These are phyloP conservation scores for Candida mattraensis DNA, from an alignment of 805 yeast species.

Conservation along the genomic window DNA sequence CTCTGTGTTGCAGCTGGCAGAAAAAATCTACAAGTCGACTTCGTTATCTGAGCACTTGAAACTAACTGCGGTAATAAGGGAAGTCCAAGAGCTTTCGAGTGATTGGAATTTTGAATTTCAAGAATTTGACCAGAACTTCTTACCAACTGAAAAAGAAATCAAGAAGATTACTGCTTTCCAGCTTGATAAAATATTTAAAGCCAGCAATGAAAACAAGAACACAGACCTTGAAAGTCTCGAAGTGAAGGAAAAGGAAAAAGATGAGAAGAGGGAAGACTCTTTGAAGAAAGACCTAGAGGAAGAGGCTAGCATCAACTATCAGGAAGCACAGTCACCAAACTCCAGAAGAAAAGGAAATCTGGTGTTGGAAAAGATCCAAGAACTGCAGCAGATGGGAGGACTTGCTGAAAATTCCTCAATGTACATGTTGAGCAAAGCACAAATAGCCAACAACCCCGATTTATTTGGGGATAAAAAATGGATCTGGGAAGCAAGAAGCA, in stretches of 20 bases:
- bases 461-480: conserved; percentile 14
- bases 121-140: conserved; percentile 71
- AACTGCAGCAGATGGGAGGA: conserved; percentile 17
- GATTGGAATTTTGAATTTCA: conserved; percentile 84
- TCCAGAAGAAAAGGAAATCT: conserved; percentile 21
- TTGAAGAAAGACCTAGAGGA: conserved; percentile 14
- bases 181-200: conserved; percentile 69
- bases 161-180: conserved; percentile 88
- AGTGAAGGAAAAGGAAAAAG: conserved; percentile 19
- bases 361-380: conserved; percentile 27
- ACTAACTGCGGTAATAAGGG: conserved; percentile 66
- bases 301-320: conserved; percentile 17
- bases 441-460: conserved; percentile 2
- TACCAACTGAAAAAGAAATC: conserved; percentile 93
- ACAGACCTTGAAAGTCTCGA: conserved; percentile 13
- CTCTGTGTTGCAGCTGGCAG: conserved; percentile 44
- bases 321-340: conserved; percentile 12
- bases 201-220: conserved; percentile 33
- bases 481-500: conserved; percentile 25
- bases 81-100: conserved; percentile 78
- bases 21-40: conserved; percentile 52
- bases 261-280: conserved; percentile 16
- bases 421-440: conserved; percentile 6
- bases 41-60: conserved; percentile 65
- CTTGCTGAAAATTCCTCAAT: conserved; percentile 5